These are phyloP conservation scores for Metarhizium rileyi DNA, from an alignment of 2,329 filamentous ascomycete species.

Conservation along the genomic window DNA sequence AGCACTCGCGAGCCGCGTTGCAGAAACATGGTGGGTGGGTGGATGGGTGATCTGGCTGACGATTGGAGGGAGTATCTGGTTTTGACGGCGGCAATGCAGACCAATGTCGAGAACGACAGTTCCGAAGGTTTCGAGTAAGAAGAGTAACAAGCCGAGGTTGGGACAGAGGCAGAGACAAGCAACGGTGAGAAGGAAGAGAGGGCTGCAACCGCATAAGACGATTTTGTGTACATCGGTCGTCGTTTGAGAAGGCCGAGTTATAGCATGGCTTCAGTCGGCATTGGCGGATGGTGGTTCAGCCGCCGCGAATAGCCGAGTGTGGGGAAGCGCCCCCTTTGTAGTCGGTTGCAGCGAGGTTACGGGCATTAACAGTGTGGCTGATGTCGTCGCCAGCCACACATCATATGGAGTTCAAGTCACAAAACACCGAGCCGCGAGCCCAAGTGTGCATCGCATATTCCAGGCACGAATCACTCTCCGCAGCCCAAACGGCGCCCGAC, in stretches of 20 bases:
- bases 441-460: not conserved
- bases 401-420: too few relatives aligned
- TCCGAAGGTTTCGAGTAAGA: not conserved
- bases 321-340: not conserved
- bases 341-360: not conserved
- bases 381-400: too few relatives aligned
- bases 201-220: not conserved
- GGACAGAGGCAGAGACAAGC: not conserved
- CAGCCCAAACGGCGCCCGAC: not conserved
- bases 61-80: too few relatives aligned
- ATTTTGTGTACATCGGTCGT: not conserved
- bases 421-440: too few relatives aligned
- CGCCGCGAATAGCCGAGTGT: constrained; percentile 28
- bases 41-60: not conserved
- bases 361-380: not conserved
- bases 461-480: not conserved
- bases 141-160: not conserved
- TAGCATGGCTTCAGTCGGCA: constrained; percentile 23
- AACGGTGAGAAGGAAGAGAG: not conserved
- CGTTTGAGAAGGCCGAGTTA: constrained; percentile 2
- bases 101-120: not conserved
- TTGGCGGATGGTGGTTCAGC: constrained; percentile 19
- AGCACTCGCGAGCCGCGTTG: constrained; percentile 40
- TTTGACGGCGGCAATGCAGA: not conserved
- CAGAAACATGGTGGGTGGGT: constrained; percentile 50